Evolutionary conservation across 2,329 filamentous ascomycete species (phyloP).

Genomic region (Ceratocystis harringtonii): DNA sequence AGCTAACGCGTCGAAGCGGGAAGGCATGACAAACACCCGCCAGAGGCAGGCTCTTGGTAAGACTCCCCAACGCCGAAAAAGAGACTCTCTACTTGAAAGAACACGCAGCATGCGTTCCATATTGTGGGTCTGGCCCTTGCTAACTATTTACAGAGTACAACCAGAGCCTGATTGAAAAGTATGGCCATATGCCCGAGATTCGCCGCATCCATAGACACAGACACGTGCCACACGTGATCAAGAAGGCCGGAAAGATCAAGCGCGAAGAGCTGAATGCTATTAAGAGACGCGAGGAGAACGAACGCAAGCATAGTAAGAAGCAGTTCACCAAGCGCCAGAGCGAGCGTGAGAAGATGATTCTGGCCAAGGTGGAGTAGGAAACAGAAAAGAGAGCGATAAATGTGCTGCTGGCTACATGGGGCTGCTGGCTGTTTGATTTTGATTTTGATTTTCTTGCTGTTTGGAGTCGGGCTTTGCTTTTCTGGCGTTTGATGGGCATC

Average conservation of each 20-base stretch:
- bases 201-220: conserved; percentile 78
- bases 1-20: conserved; percentile 65
- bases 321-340: conserved; percentile 56
- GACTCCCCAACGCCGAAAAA: not conserved
- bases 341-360: conserved; percentile 85
- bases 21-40: conserved; percentile 70
- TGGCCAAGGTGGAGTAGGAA: conserved; percentile 44
- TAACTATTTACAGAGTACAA: conserved; percentile 53
- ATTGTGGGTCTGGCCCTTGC: not conserved
- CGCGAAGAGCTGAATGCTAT: conserved; percentile 70
- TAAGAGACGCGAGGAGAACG: conserved; percentile 86
- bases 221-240: conserved; percentile 80
- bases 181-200: conserved; percentile 92
- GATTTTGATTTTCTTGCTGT: not conserved
- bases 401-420: not conserved
- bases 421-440: not conserved
- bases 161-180: conserved; percentile 65
- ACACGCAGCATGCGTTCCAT: not conserved
- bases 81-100: not conserved
- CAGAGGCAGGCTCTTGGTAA: conserved; percentile 59
- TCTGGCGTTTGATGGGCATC: conserved; percentile 8
- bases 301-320: conserved; percentile 79
- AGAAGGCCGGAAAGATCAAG: conserved; percentile 96
- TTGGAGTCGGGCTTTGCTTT: not conserved
- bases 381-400: not conserved